phyloP scores from a whole-genome alignment of 441 rosid genomes.

The Bocquillonia castaneifolia region DNA sequence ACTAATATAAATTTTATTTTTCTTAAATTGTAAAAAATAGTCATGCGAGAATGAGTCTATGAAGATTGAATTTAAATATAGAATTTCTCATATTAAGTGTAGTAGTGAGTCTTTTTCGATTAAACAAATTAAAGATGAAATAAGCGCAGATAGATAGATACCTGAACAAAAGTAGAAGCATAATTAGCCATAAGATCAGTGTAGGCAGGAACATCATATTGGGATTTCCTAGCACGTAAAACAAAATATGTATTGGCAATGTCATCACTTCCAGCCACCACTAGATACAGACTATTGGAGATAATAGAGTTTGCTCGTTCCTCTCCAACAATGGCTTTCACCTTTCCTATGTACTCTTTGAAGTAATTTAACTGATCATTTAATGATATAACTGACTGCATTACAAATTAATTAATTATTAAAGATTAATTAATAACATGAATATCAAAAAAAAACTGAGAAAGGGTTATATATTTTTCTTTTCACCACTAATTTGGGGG shows the following conservation, averaged over 20 bases:
- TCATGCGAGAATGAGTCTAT: too few species aligned
- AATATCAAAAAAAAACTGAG: neutral
- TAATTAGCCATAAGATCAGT: slow-evolving; percentile 43
- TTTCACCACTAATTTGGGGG: slow-evolving; percentile 51
- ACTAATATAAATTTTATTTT: too few species aligned
- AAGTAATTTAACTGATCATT: slow-evolving; percentile 45
- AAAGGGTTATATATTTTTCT: neutral
- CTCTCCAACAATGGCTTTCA: slow-evolving; percentile 49
- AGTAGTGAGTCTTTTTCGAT: neutral
- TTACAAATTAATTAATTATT: neutral
- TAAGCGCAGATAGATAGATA: slow-evolving; percentile 18
- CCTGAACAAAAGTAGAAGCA: slow-evolving; percentile 53
- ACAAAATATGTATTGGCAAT: slow-evolving; percentile 56
- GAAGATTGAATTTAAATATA: too few species aligned
- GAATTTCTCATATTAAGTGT: neutral
- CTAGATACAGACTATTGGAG: slow-evolving; percentile 34
- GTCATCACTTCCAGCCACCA: slow-evolving; percentile 69
- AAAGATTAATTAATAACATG: neutral
- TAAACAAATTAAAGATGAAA: neutral
- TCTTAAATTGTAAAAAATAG: too few species aligned
- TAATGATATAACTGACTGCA: slow-evolving; percentile 59
- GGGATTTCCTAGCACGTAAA: slow-evolving; percentile 33
- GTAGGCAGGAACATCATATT: slow-evolving; percentile 49
- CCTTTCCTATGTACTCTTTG: slow-evolving; percentile 49
- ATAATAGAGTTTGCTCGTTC: slow-evolving; percentile 37